These are phyloP conservation scores for Paramarasmius palmivorus DNA, from an alignment of 1,284 basidiomycete species.

Conservation along the genomic window DNA sequence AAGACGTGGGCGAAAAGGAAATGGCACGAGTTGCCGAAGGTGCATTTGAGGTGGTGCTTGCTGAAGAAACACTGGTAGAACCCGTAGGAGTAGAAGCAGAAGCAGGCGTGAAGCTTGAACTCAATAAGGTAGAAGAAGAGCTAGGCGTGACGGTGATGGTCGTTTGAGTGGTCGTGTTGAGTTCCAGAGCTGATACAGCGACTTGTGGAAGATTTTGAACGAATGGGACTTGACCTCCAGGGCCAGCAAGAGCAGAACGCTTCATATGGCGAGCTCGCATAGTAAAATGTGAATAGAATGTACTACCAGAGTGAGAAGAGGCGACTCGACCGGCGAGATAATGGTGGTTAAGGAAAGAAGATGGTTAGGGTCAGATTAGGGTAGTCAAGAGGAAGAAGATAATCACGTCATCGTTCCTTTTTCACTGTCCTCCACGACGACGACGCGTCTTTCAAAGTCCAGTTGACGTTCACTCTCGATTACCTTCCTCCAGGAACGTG, in stretches of 20 bases:
- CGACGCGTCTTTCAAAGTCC: no score
- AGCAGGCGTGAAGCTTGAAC: not conserved
- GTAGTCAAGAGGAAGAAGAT: no score
- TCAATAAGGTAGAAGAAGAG: not conserved
- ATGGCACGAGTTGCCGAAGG: slow-evolving; percentile 9
- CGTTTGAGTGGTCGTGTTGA: not conserved
- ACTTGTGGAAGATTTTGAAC: not conserved
- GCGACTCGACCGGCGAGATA: slow-evolving; percentile 1
- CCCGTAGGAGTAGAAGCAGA: not conserved
- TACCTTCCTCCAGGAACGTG: no score
- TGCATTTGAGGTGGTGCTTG: slow-evolving; percentile 10
- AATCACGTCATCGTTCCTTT: no score
- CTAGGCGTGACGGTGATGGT: not conserved
- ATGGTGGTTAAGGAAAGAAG: not conserved
- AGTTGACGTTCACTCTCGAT: no score
- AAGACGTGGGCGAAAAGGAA: slow-evolving; percentile 3
- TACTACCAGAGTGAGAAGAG: not conserved
- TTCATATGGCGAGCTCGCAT: not conserved
- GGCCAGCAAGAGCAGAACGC: slow-evolving; percentile 14
- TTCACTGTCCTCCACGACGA: no score
- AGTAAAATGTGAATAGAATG: not conserved
- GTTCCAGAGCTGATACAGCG: not conserved
- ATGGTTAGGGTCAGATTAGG: no score
- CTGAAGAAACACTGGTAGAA: slow-evolving; percentile 1
- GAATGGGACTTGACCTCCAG: slow-evolving; percentile 14